Percentiles rank a stretch among this genome's conserved stretches.
phyloP scores from a whole-genome alignment of 2,329 filamentous ascomycete species.

The Chrysoporthe cubensis region DNA sequence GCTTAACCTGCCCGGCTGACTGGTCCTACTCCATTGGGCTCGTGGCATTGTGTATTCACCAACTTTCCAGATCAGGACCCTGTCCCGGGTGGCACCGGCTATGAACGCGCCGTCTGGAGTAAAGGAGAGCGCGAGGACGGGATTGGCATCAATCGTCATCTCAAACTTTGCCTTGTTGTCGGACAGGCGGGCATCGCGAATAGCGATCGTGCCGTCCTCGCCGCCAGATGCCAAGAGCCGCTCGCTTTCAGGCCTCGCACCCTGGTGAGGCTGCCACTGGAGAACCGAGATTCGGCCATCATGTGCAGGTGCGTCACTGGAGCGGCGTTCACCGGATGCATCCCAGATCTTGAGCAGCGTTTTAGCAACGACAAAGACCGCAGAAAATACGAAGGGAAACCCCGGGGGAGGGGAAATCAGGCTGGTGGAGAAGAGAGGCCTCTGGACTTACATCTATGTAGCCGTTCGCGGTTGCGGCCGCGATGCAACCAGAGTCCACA shows the following conservation, averaged over 20 bases:
- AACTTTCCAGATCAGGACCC: constrained; percentile 68
- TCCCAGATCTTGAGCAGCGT: constrained; percentile 54
- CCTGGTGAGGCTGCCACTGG: constrained; percentile 62
- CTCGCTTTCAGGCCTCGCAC: constrained; percentile 48
- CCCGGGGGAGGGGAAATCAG: background rate
- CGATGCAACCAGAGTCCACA: constrained; percentile 51
- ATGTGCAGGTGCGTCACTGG: constrained; percentile 57
- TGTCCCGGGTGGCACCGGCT: constrained; percentile 62
- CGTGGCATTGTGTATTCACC: constrained; percentile 61
- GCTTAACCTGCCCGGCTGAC: constrained; percentile 62
- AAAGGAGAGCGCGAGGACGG: constrained; percentile 63
- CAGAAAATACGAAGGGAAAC: no score
- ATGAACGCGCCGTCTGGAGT: constrained; percentile 67
- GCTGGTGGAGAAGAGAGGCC: background rate
- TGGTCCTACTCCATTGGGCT: constrained; percentile 61
- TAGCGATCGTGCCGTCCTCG: constrained; percentile 64
- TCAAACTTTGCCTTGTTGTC: constrained; percentile 62
- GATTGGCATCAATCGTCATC: constrained; percentile 60
- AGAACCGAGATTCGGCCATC: constrained; percentile 61
- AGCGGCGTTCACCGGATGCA: constrained; percentile 54
- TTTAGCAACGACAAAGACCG: constrained; percentile 4
- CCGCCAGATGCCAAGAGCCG: constrained; percentile 64
- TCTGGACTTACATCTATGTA: constrained; percentile 60
- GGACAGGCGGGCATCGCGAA: constrained; percentile 62
- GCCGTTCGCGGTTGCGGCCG: constrained; percentile 64